Conservation (phyloP, 495 filamentous ascomycete species). For the Neurospora sp. region DNA sequence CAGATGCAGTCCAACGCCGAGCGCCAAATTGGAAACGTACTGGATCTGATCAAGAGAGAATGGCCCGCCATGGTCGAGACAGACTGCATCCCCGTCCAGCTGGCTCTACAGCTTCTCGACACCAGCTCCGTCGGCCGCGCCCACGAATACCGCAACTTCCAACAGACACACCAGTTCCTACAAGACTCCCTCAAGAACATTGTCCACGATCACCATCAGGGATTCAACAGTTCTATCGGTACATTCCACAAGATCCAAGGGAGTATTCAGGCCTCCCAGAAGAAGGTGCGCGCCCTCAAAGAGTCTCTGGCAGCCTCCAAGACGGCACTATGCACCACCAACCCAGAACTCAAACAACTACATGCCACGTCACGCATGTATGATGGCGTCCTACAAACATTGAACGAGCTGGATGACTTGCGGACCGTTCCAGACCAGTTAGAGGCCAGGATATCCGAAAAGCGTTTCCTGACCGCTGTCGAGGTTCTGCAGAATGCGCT, state of each 20-base stretch:
- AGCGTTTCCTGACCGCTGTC: constrained; percentile 86
- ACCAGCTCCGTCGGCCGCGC: constrained; percentile 86
- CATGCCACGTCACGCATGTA: constrained; percentile 81
- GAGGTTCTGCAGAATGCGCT: constrained; percentile 83
- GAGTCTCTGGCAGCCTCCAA: constrained; percentile 78
- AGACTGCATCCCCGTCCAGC: constrained; percentile 82
- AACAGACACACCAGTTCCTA: constrained; percentile 68
- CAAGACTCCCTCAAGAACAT: constrained; percentile 89
- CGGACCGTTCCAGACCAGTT: constrained; percentile 86
- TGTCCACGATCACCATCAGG: constrained; percentile 97
- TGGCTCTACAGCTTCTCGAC: constrained; percentile 88
- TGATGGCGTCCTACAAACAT: constrained; percentile 76
- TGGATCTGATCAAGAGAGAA: constrained; percentile 64
- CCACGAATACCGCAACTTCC: constrained; percentile 73
- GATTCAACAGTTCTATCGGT: constrained; percentile 97
- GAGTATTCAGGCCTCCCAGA: constrained; percentile 82
- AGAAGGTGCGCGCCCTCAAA: constrained; percentile 70
- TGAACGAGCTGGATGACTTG: constrained; percentile 78
- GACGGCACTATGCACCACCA: constrained; percentile 68
- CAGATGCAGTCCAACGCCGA: constrained; percentile 29
- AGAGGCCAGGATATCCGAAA: constrained; percentile 89
- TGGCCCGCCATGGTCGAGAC: constrained; percentile 87
- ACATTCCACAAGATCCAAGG: constrained; percentile 97
- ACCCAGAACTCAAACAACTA: constrained; percentile 83
- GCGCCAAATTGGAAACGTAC: constrained; percentile 37